A percentile compares a stretch with the other conserved stretches of the same genome.
phyloP scores from a whole-genome alignment of 192 early-diverging fungal species.

The Umbelopsis sp. region DNA sequence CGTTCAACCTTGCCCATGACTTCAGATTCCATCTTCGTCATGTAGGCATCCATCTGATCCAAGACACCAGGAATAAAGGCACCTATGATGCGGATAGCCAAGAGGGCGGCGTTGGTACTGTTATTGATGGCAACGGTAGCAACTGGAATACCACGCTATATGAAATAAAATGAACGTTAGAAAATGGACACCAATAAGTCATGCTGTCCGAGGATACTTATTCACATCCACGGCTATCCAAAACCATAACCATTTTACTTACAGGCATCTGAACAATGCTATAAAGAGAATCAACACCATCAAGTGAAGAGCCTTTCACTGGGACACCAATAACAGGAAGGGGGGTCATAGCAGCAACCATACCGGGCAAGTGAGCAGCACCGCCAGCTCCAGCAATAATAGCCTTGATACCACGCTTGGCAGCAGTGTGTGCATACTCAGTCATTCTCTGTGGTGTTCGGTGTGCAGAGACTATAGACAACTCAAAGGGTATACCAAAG shows the following conservation, averaged over 20 bases:
- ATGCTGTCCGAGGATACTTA: too few relatives aligned
- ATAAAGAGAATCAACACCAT: constrained; percentile 96
- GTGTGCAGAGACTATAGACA: constrained; percentile 98
- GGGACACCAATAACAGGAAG: constrained; percentile 98
- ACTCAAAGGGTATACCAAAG: constrained; percentile 92
- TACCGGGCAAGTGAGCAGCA: constrained; percentile 97
- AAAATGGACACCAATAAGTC: too few relatives aligned
- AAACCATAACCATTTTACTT: constrained; percentile 35
- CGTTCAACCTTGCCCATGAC: constrained; percentile 87
- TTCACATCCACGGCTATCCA: background rate
- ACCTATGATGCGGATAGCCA: constrained; percentile 92
- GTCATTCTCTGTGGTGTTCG: constrained; percentile 94
- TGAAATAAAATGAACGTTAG: background rate
- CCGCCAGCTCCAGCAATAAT: constrained; percentile 99
- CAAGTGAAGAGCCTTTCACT: constrained; percentile 87
- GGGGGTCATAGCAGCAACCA: constrained; percentile 98
- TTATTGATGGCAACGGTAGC: constrained; percentile 99
- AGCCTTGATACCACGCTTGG: constrained; percentile 88
- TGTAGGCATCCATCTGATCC: constrained; percentile 79
- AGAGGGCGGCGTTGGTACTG: constrained; percentile 91
- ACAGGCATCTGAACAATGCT: constrained; percentile 99
- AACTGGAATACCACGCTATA: constrained; percentile 93
- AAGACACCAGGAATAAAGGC: constrained; percentile 73
- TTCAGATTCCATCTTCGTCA: constrained; percentile 80
- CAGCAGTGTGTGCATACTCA: constrained; percentile 87